Base-by-base conservation (phyloP, 2,329 filamentous ascomycete genomes). In the Diaporthe amygdali region DNA sequence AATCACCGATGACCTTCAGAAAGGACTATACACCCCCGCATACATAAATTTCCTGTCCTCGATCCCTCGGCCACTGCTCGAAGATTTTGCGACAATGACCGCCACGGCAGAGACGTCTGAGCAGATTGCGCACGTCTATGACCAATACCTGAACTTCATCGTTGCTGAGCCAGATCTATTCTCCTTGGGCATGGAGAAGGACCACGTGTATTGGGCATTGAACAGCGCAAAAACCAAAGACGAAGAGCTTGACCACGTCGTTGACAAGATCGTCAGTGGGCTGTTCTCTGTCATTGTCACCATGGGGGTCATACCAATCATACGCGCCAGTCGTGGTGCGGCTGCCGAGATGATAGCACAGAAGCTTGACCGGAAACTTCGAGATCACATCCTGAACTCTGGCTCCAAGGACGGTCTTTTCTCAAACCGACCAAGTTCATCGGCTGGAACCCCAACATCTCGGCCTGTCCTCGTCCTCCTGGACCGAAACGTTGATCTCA, bases 241-340 rank as follows among this genome's bases (percentile, higher is more conserved):
- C 76, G 94, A 96, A 71, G 93, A 96, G 78, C 88, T 99, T 68
- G 96, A 98, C 78, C 86, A 89, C 66, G 91, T 96, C 46, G 90
- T 99, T 39, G 96, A 99, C 81, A 91, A 92, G 75, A 96, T 98
- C 74, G 96, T 99, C 64, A 97, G 93, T 77, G 96, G 96, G 0
- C 85, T 99, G n/a, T 99, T 98, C 83, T 98, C 95, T 74, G 96
- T 99, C 61, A 92, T 96, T 72, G 96, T 97, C n/a, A 99, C 96
- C 6, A 97, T 98, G 94, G 96, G 95, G 72, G 91, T 95, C 3
- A 97, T 99, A 76, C 96, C 96, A 8, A 95, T 99, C 76, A 98
- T 99, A 77, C 89, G 96, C 75, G 98, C 94, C 79, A 95, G 96
- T 8, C 97, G 96, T 79, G 94, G 93, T 63, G 95, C 94, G 44